phyloP scores from a whole-genome alignment of 805 yeast genomes.

The Ogataea dorogensis region DNA sequence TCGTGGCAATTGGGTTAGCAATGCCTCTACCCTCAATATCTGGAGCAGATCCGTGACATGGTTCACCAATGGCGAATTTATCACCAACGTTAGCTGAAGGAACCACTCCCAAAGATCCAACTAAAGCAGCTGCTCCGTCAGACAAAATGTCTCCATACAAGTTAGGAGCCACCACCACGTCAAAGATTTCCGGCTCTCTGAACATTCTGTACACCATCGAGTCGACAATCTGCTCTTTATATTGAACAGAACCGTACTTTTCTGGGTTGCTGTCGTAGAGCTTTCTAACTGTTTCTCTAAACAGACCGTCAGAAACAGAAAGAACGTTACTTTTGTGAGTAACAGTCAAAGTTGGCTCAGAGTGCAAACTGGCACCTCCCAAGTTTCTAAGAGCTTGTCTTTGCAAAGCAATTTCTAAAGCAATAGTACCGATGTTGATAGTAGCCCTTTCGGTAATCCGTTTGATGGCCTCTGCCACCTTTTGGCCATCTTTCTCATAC shows the following conservation, averaged over 20 bases:
- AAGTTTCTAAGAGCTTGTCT: constrained; percentile 76
- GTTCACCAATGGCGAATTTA: constrained; percentile 95
- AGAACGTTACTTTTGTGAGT: constrained; percentile 96
- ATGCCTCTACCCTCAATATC: constrained; percentile 96
- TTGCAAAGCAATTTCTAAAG: constrained; percentile 88
- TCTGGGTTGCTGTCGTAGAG: constrained; percentile 58
- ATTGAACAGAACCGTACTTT: constrained; percentile 56
- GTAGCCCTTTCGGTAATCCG: constrained; percentile 91
- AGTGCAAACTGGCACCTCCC: constrained; percentile 52
- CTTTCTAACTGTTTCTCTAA: constrained; percentile 79
- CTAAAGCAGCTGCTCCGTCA: constrained; percentile 98
- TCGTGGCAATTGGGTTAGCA: constrained; percentile 96
- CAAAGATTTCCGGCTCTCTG: constrained; percentile 96
- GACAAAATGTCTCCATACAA: constrained; percentile 95
- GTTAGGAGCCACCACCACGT: constrained; percentile 98
- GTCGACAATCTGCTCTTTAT: constrained; percentile 96
- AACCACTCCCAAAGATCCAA: constrained; percentile 96
- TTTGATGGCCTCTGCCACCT: constrained; percentile 96
- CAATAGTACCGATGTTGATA: constrained; percentile 81
- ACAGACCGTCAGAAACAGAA: constrained; percentile 89
- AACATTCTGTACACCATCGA: constrained; percentile 99
- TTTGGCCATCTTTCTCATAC: constrained; percentile 76
- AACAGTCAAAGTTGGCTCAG: constrained; percentile 72
- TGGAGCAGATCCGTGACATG: constrained; percentile 99
- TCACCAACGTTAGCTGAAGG: constrained; percentile 99